Evolutionary conservation across 1,284 basidiomycete species (phyloP).

Genomic region (Puccinia novopanici): DNA sequence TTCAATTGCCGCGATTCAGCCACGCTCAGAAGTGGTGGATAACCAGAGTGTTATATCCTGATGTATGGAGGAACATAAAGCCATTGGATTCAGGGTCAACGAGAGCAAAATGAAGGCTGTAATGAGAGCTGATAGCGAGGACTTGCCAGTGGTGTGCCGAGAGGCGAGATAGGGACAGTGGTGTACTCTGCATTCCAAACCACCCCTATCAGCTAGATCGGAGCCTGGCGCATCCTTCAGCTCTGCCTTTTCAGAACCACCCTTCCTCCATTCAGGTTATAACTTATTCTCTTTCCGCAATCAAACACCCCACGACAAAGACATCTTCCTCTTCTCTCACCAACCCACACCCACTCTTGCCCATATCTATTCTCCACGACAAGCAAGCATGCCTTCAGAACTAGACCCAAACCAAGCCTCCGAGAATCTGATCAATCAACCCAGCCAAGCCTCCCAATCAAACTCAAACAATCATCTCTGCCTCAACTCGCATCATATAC

Average conservation of each 20-base stretch:
- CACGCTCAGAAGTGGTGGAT: no score
- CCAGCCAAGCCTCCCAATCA: neutral
- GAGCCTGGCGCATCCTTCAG: conserved; percentile 15
- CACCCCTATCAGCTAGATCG: conserved; percentile 9
- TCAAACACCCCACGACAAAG: conserved; percentile 5
- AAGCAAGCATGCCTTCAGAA: neutral
- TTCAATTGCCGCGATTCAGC: no score
- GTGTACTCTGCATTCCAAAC: conserved; percentile 10
- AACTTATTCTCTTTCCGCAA: neutral
- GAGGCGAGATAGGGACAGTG: conserved; percentile 59
- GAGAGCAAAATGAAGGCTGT: neutral
- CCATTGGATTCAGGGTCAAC: neutral
- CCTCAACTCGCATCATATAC: conserved; percentile 24
- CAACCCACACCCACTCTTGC: neutral
- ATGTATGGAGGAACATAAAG: neutral
- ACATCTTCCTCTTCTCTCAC: conserved; percentile 14
- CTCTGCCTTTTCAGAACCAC: neutral
- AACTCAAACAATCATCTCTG: conserved; percentile 1
- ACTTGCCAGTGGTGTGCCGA: conserved; percentile 59
- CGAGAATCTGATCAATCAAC: neutral
- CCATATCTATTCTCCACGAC: neutral
- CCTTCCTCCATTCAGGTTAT: neutral
- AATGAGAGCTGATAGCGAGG: neutral
- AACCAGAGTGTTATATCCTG: no score
- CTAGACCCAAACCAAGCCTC: neutral